Conservation (phyloP, 176 grass and related monocot species). For the Cenchrus americanus region DNA sequence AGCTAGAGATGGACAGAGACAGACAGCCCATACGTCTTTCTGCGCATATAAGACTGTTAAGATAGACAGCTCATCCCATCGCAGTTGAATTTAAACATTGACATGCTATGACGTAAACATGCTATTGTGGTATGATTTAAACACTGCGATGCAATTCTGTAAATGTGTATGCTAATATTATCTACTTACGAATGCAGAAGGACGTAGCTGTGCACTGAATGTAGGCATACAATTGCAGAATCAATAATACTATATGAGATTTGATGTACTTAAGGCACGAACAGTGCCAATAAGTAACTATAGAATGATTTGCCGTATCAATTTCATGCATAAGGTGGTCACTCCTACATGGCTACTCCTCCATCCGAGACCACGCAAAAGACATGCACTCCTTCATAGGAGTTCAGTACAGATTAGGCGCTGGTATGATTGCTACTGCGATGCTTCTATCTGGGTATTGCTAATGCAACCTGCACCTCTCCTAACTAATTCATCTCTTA, state of each 20-base stretch:
- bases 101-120: neutral
- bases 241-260: neutral
- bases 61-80: neutral
- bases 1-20: neutral
- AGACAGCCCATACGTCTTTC: neutral
- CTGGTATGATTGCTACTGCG: neutral
- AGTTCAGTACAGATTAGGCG: neutral
- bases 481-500: too few relatives aligned
- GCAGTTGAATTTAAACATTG: neutral
- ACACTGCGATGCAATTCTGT: neutral
- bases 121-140: neutral
- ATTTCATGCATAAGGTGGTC: neutral
- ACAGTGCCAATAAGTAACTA: neutral
- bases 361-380: neutral
- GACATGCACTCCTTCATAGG: neutral
- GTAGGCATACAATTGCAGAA: neutral
- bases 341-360: neutral
- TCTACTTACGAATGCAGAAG: neutral
- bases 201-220: neutral
- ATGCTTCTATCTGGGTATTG: neutral
- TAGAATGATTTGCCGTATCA: neutral
- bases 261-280: neutral
- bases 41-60: constrained; percentile 1
- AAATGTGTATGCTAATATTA: neutral
- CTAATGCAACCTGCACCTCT: neutral